Evolutionary conservation across 2,329 filamentous ascomycete species (phyloP).

Genomic region (Penicillium sp.): DNA sequence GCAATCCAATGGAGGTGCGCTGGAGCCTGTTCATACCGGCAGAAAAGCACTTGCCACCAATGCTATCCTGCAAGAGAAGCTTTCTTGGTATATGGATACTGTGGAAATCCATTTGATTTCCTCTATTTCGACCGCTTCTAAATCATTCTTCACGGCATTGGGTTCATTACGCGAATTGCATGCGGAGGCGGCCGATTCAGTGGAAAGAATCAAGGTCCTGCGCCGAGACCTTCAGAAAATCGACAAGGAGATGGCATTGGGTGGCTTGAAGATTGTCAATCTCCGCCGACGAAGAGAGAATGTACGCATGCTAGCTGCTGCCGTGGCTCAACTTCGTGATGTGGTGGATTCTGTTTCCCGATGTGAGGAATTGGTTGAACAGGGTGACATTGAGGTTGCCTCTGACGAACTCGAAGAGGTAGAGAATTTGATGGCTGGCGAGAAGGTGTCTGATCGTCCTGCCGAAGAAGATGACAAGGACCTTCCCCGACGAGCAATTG

Average conservation of each 20-base stretch:
- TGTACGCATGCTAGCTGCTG: slow-evolving; percentile 74
- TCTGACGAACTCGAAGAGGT: slow-evolving; percentile 74
- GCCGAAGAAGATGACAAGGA: slow-evolving; percentile 27
- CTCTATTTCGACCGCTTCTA: slow-evolving; percentile 92
- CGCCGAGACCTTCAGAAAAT: slow-evolving; percentile 76
- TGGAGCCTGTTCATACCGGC: slow-evolving; percentile 55
- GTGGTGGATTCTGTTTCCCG: slow-evolving; percentile 72
- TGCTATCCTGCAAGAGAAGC: slow-evolving; percentile 93
- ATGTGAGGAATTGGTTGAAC: slow-evolving; percentile 80
- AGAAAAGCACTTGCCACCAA: slow-evolving; percentile 92
- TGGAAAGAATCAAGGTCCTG: slow-evolving; percentile 77
- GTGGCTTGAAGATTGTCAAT: slow-evolving; percentile 80
- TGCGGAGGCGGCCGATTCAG: slow-evolving; percentile 86
- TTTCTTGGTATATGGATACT: slow-evolving; percentile 99
- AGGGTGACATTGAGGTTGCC: slow-evolving; percentile 78
- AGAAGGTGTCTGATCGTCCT: slow-evolving; percentile 46
- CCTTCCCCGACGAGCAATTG: slow-evolving; percentile 51
- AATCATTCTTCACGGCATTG: slow-evolving; percentile 92
- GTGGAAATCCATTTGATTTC: slow-evolving; percentile 96
- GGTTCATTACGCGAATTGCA: slow-evolving; percentile 89
- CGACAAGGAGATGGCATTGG: slow-evolving; percentile 82
- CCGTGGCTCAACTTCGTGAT: slow-evolving; percentile 76
- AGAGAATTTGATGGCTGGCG: slow-evolving; percentile 77
- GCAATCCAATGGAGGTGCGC: slow-evolving; percentile 56
- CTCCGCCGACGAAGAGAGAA: slow-evolving; percentile 82